Evolutionary conservation across 306 rosid species (phyloP), one percentile per base, ranked within the genome.

Genomic region (Medicago arabica): DNA sequence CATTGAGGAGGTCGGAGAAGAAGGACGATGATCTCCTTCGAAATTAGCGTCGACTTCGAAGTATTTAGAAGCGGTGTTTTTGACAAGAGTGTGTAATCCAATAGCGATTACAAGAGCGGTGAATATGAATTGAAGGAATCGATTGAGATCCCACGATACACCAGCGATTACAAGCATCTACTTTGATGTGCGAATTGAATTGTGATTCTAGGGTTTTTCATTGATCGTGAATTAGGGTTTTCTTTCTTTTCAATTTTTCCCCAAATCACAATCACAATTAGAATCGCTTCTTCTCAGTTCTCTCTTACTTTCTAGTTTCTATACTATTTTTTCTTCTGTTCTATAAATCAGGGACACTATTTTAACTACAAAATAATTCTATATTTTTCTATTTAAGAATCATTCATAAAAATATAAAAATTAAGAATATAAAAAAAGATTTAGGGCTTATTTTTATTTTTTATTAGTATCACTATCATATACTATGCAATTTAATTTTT

Each of bases 101-200:
- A 87, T 64, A 16, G 83, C 87, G 0, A 88, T 23, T 0, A 92
- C 21, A 9, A 96, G 83, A 6, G 59, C 18, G 16, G 92, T 76
- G 55, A 90, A 43, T 34, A 96, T 71, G 16, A 89, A 67, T 53
- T 90, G 89, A 36, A 90, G 86, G 89, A 92, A 89, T 97, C 96
- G 87, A 83, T 88, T 92, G 76, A 90, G 97, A 91, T 96, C 98
- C 90, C 90, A 86, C 68, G 82, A 78, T 65, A 82, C 88, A 75
- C 89, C 92, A 54, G 80, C 86, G 82, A 84, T 89, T 87, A 89
- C 91, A 82, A 86, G 99, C 99, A 92, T 95, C 94, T 92, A 94
- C 87, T 78, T 83, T 77, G 66, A 67, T 43, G 75, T 43, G 38
- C 46, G 66, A 28, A 28, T 61, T 64, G 14, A 31, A 3, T 34